These are phyloP conservation scores for Crucihimalaya himalaica DNA, from an alignment of 345 rosid genomes.

Conservation along the genomic window DNA sequence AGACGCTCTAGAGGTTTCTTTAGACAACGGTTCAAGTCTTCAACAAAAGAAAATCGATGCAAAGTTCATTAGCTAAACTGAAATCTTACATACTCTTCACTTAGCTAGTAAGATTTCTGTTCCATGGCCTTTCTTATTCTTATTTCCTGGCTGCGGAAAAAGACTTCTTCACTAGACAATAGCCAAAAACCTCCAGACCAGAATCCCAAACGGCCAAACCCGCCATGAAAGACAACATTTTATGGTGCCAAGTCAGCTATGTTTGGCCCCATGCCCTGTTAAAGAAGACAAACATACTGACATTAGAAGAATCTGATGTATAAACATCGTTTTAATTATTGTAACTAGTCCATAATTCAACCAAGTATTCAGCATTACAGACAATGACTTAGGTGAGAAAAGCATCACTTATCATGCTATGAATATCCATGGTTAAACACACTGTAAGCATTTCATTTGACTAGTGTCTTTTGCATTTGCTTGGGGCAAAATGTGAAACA, in stretches of 20 bases:
- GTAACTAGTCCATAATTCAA: conserved; percentile 13
- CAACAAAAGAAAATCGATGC: conserved; percentile 16
- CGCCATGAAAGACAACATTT: conserved; percentile 11
- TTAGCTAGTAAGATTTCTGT: conserved; percentile 19
- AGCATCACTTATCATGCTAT: conserved; percentile 3
- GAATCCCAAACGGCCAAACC: conserved; percentile 13
- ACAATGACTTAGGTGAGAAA: conserved; percentile 13
- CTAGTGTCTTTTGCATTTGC: neutral
- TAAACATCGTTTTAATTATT: neutral
- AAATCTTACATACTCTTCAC: conserved; percentile 35
- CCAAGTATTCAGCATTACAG: conserved; percentile 20
- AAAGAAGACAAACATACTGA: conserved; percentile 8
- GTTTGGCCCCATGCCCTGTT: conserved; percentile 44
- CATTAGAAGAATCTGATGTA: conserved; percentile 13
- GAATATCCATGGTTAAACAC: neutral
- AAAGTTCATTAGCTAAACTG: conserved; percentile 34
- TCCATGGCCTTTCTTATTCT: conserved; percentile 14
- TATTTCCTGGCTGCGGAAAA: conserved; percentile 14
- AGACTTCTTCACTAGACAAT: conserved; percentile 19
- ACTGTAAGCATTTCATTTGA: neutral
- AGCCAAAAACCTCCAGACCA: conserved; percentile 13
- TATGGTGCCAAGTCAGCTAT: conserved; percentile 24
- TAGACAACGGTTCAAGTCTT: conserved; percentile 21
- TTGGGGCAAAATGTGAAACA: conserved; percentile 9
- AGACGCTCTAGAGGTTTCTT: conserved; percentile 21